A percentile compares a stretch with the other conserved stretches of the same genome.
Conservation (phyloP, 306 rosid genomes). For the Neltuma alba region DNA sequence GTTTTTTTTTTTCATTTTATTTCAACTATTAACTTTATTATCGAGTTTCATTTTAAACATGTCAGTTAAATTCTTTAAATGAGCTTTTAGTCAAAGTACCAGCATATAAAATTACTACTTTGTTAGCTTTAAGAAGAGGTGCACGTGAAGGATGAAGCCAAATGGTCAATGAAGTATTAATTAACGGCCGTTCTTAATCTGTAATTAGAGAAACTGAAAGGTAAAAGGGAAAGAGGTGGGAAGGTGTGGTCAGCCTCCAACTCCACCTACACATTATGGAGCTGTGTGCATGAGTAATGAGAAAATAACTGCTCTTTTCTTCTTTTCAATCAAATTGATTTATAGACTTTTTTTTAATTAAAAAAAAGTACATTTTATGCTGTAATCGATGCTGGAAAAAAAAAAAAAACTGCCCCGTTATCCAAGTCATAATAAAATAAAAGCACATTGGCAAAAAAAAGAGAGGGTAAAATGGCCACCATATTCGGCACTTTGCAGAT, state of each 20-base stretch:
- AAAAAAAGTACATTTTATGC: neutral
- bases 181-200: neutral
- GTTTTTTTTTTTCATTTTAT: neutral
- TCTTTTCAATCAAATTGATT: neutral
- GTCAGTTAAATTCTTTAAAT: neutral
- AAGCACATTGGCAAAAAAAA: no score
- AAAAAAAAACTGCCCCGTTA: neutral
- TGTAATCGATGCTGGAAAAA: neutral
- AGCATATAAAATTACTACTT: neutral
- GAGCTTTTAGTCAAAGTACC: neutral
- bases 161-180: conserved; percentile 22
- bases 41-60: neutral
- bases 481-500: neutral
- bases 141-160: conserved; percentile 38
- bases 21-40: neutral
- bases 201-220: neutral
- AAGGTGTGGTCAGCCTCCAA: conserved; percentile 33
- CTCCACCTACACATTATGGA: neutral
- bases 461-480: neutral
- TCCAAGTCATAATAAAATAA: neutral
- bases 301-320: neutral
- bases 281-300: neutral
- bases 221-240: neutral
- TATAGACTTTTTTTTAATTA: neutral
- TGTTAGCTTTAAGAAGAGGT: neutral